Evolutionary conservation across 2,329 filamentous ascomycete species (phyloP).

Genomic region (Colletotrichum musicola): DNA sequence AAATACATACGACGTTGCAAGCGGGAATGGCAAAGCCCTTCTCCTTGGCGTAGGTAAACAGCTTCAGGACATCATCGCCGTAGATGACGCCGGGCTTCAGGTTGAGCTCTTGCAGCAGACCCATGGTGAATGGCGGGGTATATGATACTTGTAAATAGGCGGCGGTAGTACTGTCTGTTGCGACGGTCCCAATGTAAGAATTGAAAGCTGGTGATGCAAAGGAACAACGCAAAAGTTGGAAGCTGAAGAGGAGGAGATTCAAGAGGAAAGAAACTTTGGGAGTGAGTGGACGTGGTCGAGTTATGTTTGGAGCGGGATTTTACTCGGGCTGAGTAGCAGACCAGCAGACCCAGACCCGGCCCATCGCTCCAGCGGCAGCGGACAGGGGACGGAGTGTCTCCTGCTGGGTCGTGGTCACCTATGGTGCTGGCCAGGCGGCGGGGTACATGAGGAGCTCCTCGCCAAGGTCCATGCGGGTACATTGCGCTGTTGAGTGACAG

Average conservation of each 20-base stretch:
- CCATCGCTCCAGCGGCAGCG: constrained; percentile 15
- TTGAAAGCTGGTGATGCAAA: neutral
- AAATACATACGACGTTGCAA: constrained; percentile 75
- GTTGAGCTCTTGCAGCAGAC: constrained; percentile 56
- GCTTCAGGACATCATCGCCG: constrained; percentile 67
- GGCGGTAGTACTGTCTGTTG: constrained; percentile 17
- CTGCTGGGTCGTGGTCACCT: constrained; percentile 20
- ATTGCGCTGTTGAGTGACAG: neutral
- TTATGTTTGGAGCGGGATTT: constrained; percentile 40
- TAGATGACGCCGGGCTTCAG: constrained; percentile 68
- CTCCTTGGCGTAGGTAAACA: constrained; percentile 92
- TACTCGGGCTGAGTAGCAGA: constrained; percentile 33
- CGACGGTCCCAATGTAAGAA: neutral
- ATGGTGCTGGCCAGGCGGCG: neutral
- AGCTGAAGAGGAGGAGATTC: neutral
- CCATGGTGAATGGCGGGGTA: constrained; percentile 44
- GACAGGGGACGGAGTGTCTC: constrained; percentile 7
- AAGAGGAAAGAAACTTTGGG: constrained; percentile 23
- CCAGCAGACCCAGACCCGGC: constrained; percentile 4
- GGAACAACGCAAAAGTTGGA: constrained; percentile 1
- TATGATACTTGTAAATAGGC: constrained; percentile 3
- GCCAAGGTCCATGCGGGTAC: neutral
- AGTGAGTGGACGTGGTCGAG: constrained; percentile 26
- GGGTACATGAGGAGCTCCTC: constrained; percentile 23
- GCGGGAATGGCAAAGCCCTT: constrained; percentile 90